Evolutionary conservation across 2,329 filamentous ascomycete species (phyloP).

Genomic region (Aplosporella prunicola): DNA sequence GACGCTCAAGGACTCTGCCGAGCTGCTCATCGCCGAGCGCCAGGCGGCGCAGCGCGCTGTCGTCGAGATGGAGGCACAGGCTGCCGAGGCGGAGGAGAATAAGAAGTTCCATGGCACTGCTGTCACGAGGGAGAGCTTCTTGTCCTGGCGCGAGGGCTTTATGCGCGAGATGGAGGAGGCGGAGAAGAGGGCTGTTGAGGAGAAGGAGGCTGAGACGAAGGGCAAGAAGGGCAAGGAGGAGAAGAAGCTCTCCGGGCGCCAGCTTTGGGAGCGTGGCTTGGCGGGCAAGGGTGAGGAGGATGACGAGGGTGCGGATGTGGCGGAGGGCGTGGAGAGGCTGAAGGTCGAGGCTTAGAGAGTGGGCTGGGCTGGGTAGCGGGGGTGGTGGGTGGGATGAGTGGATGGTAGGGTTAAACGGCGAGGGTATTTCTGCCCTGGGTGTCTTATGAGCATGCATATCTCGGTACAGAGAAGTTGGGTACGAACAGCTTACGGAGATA

Average conservation of each 20-base stretch:
- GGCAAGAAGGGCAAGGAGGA: slow-evolving; percentile 51
- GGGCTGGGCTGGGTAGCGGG: too few species aligned
- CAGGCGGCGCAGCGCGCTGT: slow-evolving; percentile 51
- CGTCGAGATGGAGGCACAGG: slow-evolving; percentile 45
- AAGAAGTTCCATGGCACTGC: slow-evolving; percentile 87
- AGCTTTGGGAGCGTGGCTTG: slow-evolving; percentile 41
- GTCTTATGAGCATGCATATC: too few species aligned
- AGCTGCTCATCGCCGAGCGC: slow-evolving; percentile 69
- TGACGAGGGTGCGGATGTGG: slow-evolving; percentile 51
- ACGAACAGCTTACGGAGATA: too few species aligned
- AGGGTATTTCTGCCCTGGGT: too few species aligned
- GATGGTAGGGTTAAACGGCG: too few species aligned
- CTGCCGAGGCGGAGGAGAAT: slow-evolving; percentile 85
- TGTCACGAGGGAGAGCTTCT: slow-evolving; percentile 79
- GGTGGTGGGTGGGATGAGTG: too few species aligned
- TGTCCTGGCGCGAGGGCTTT: slow-evolving; percentile 74
- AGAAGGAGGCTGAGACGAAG: slow-evolving; percentile 61
- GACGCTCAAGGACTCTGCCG: slow-evolving; percentile 81
- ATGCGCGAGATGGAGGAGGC: slow-evolving; percentile 70
- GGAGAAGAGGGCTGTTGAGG: slow-evolving; percentile 47
- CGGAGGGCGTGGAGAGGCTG: slow-evolving; percentile 32
- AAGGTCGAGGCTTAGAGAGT: slow-evolving; percentile 41
- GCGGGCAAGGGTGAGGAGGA: slow-evolving; percentile 57
- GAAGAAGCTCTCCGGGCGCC: slow-evolving; percentile 61
- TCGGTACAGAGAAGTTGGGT: too few species aligned